Evolutionary conservation across 2,329 filamentous ascomycete species (phyloP), one percentile per base, ranked within the genome.

Genomic region (Talaromyces sp.): DNA sequence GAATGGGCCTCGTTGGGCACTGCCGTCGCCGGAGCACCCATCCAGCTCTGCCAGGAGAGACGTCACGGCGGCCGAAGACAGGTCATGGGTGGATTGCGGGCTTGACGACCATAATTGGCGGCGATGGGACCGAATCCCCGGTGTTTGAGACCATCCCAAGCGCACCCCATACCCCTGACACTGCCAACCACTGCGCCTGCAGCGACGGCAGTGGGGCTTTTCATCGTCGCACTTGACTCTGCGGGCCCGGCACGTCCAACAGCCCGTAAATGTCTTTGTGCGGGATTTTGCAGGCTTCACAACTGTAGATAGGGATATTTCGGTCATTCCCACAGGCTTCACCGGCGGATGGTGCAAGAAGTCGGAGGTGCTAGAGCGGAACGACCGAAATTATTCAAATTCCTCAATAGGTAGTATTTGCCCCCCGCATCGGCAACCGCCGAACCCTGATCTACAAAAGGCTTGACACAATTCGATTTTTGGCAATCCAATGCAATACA

Each of bases 191-290:
- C 54, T 58, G 20, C 53, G 59, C 39, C 42, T 54, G 49, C 62
- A 65, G 27, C 59, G 58, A 30, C 36, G 51, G 40, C 63, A 65
- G 24, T 53, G 39, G 5, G 63, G 63, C 3, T 49, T 48, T 41
- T 60, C 55, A 19, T 64, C 64, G 32, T 64, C 63, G 14, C 63
- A 65, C 30, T 65, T 65, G 17, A 64, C 52, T 44, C 56, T 49
- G 33, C 63, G 58, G 16, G 53, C 40, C 30, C 63, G 58, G 41
- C 63, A 65, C 11, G 63, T 64, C 61, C 61, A 65, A 17, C 63
- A 65, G 9, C 61, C 63, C 5, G 61, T 65, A 32, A 65, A 65
- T 4, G 61, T 64, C 44, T 64, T 65, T 10, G 54, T 60, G 42
- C 57, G 61, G 22, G 49, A 39, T 53, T 62, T 57, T 7, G 49